Conservation (phyloP, 2,329 filamentous ascomycete genomes). For the Neurospora crassa region DNA sequence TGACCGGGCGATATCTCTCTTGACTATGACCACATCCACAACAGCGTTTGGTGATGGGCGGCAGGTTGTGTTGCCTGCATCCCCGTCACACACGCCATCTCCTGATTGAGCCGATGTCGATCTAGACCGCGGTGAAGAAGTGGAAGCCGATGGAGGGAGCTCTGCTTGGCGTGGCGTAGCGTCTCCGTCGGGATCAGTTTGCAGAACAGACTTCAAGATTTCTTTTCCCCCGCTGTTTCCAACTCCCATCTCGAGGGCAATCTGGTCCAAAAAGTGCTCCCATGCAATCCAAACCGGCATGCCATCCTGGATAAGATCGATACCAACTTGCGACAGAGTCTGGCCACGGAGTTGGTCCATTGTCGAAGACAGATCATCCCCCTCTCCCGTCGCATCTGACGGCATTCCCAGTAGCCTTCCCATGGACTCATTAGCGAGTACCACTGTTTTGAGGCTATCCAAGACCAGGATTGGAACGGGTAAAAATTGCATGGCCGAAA, state of each 20-base stretch:
- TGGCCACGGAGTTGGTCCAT: conserved; percentile 55
- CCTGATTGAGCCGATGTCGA: conserved; percentile 4
- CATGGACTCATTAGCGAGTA: conserved; percentile 69
- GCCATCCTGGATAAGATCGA: conserved; percentile 65
- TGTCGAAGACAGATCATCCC: conserved; percentile 33
- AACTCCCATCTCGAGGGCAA: conserved; percentile 34
- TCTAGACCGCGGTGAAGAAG: background rate
- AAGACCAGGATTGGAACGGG: conserved; percentile 64
- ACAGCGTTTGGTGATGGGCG: conserved; percentile 38
- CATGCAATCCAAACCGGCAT: conserved; percentile 48
- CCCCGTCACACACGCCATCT: conserved; percentile 10
- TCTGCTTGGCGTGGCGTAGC: conserved; percentile 9
- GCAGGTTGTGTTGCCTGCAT: conserved; percentile 24
- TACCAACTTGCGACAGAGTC: conserved; percentile 58
- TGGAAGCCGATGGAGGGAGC: background rate
- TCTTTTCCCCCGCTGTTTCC: conserved; percentile 9
- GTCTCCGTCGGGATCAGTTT: conserved; percentile 10
- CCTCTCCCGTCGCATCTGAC: conserved; percentile 28
- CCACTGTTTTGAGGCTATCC: conserved; percentile 57
- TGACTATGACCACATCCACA: conserved; percentile 58
- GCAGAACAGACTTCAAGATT: conserved; percentile 1
- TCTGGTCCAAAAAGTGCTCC: conserved; percentile 47
- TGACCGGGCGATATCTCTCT: conserved; percentile 33
- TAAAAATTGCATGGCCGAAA: conserved; percentile 63
- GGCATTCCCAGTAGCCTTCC: conserved; percentile 56